phyloP scores from a whole-genome alignment of 2,329 filamentous ascomycete species.

The Keithomyces neogunnii region DNA sequence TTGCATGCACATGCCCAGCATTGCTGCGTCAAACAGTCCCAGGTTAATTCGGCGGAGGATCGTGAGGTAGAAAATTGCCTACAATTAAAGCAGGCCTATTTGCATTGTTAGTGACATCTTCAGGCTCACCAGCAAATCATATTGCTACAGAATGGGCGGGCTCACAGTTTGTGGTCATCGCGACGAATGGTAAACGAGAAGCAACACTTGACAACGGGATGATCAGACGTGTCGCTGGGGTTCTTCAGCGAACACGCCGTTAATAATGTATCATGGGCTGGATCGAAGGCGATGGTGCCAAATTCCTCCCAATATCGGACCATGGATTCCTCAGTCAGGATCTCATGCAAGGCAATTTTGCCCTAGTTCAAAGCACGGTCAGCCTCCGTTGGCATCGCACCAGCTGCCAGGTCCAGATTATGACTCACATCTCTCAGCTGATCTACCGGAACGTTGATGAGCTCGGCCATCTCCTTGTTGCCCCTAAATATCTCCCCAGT shows the following conservation, averaged over 20 bases:
- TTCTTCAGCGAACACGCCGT: slow-evolving; percentile 89
- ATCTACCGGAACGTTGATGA: slow-evolving; percentile 89
- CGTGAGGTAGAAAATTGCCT: slow-evolving; percentile 90
- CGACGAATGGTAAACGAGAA: slow-evolving; percentile 96
- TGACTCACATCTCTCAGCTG: slow-evolving; percentile 73
- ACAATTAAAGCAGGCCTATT: slow-evolving; percentile 84
- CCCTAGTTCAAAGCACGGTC: slow-evolving; percentile 49
- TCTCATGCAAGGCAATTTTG: slow-evolving; percentile 89
- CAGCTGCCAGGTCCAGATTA: not conserved
- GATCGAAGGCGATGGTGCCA: slow-evolving; percentile 93
- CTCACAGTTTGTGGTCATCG: slow-evolving; percentile 94
- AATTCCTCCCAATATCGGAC: slow-evolving; percentile 99
- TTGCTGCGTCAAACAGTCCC: not conserved
- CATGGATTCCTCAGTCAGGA: slow-evolving; percentile 87
- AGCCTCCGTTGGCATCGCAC: slow-evolving; percentile 1
- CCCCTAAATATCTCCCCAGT: slow-evolving; percentile 96
- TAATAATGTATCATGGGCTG: slow-evolving; percentile 85
- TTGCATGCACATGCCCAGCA: not conserved
- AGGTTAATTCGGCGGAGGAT: slow-evolving; percentile 34
- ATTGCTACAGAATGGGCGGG: not conserved
- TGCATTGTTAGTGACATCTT: not conserved
- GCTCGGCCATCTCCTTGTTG: slow-evolving; percentile 97
- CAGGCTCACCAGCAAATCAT: too few species aligned
- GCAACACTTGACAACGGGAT: slow-evolving; percentile 78
- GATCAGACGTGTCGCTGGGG: slow-evolving; percentile 59